These are phyloP conservation scores for Malassezia sympodialis DNA, from an alignment of 1,284 basidiomycete genomes.

Conservation along the genomic window DNA sequence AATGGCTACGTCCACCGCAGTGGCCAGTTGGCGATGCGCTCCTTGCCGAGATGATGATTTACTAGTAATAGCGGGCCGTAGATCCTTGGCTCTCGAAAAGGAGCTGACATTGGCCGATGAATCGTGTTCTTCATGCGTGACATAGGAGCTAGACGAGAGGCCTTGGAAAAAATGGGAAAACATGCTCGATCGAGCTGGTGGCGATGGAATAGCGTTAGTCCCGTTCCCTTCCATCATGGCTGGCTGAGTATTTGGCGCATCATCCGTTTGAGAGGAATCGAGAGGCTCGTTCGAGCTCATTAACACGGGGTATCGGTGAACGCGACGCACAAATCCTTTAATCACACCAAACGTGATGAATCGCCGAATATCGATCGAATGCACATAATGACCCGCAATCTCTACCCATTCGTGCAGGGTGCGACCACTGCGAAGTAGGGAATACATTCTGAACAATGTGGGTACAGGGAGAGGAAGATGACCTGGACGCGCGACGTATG, in stretches of 20 bases:
- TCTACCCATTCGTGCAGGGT: conserved; percentile 86
- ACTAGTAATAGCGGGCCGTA: neutral
- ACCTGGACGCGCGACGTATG: conserved; percentile 73
- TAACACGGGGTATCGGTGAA: conserved; percentile 85
- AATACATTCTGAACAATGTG: conserved; percentile 70
- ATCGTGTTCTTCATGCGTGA: neutral
- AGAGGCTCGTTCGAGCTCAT: conserved; percentile 8
- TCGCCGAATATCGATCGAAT: conserved; percentile 78
- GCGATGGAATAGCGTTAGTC: neutral
- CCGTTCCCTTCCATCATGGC: neutral
- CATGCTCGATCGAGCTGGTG: neutral
- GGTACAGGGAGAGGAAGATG: conserved; percentile 30
- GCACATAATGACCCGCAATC: conserved; percentile 53
- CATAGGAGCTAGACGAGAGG: neutral
- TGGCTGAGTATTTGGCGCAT: neutral
- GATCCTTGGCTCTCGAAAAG: neutral
- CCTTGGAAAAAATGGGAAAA: neutral
- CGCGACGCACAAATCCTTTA: conserved; percentile 85
- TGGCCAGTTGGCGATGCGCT: conserved; percentile 28
- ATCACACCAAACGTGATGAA: conserved; percentile 99
- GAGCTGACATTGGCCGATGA: neutral
- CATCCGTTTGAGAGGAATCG: neutral
- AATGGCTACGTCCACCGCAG: conserved; percentile 35
- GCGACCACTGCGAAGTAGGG: conserved; percentile 69
- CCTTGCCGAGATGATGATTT: neutral